A percentile compares a stretch with the other conserved stretches of the same genome.
These are phyloP conservation scores for Colletotrichum sp. DNA, from an alignment of 2,329 filamentous ascomycete species.

Conservation along the genomic window DNA sequence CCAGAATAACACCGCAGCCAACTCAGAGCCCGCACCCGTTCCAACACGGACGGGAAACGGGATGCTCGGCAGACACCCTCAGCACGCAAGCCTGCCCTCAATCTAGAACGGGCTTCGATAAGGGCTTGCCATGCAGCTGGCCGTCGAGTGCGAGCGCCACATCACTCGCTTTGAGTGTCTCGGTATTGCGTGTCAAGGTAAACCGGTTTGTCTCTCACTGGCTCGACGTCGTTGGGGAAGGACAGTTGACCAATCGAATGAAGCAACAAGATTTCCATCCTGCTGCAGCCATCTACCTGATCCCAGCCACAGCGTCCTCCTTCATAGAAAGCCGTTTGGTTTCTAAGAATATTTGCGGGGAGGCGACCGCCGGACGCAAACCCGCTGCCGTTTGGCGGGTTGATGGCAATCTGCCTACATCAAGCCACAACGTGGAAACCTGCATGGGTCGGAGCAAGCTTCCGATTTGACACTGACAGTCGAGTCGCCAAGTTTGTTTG, in stretches of 20 bases:
- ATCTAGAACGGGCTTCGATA: not conserved
- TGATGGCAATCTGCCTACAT: not conserved
- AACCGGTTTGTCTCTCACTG: not conserved
- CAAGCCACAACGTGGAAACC: not conserved
- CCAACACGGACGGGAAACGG: not conserved
- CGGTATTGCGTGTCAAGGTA: not conserved
- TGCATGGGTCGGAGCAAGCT: not conserved
- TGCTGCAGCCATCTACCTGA: not conserved
- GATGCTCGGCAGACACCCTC: not conserved
- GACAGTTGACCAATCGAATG: not conserved
- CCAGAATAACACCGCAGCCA: not conserved
- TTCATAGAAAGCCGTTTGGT: not conserved
- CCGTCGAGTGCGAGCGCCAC: not conserved
- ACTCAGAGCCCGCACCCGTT: not conserved
- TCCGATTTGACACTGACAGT: not conserved
- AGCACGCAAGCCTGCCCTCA: not conserved
- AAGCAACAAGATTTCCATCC: too few species aligned
- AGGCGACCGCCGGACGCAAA: not conserved
- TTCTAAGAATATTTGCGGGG: not conserved
- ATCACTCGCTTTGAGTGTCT: not conserved
- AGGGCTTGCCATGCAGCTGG: not conserved
- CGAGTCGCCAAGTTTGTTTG: not conserved
- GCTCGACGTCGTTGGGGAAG: not conserved
- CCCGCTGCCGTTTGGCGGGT: not conserved
- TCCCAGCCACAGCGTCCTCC: not conserved